Percentiles rank a stretch among this genome's conserved stretches.
These are phyloP conservation scores for Podila clonocystis DNA, from an alignment of 192 early-diverging fungal species.

Conservation along the genomic window DNA sequence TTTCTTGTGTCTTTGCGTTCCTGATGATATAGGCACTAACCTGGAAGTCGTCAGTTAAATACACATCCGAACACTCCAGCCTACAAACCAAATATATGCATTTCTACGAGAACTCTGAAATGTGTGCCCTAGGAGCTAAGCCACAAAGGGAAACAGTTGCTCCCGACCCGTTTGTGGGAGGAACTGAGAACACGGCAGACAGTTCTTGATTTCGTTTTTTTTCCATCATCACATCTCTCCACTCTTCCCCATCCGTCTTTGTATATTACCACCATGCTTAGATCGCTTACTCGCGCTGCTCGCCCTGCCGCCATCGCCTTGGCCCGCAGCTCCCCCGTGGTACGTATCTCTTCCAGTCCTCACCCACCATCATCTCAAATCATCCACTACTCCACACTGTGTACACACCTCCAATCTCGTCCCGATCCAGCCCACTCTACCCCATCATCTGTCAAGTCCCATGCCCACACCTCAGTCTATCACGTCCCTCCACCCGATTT, in stretches of 20 bases:
- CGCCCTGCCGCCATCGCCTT: conserved; percentile 55
- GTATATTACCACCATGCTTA: conserved; percentile 55
- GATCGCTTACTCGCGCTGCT: conserved; percentile 62
- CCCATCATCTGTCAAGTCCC: not conserved
- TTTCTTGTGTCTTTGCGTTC: conserved; percentile 28
- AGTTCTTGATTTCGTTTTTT: conserved; percentile 6
- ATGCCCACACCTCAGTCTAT: not conserved
- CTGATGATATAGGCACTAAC: conserved; percentile 14
- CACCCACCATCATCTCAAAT: not conserved
- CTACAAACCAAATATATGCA: too few relatives aligned
- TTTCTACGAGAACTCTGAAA: too few relatives aligned
- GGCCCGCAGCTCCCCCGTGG: conserved; percentile 59
- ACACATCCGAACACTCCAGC: too few relatives aligned
- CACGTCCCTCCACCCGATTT: not conserved
- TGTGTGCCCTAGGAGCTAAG: too few relatives aligned
- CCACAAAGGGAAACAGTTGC: too few relatives aligned
- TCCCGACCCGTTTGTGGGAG: too few relatives aligned
- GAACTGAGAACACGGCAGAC: not conserved
- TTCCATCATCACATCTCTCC: conserved; percentile 10
- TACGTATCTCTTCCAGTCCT: conserved; percentile 32
- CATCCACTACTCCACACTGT: not conserved
- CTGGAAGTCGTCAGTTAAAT: too few relatives aligned
- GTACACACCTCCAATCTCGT: not conserved
- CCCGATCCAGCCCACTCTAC: not conserved
- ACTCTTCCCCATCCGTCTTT: conserved; percentile 19